Conservation (phyloP, 2,329 filamentous ascomycete genomes). For the Fusarium sp. region DNA sequence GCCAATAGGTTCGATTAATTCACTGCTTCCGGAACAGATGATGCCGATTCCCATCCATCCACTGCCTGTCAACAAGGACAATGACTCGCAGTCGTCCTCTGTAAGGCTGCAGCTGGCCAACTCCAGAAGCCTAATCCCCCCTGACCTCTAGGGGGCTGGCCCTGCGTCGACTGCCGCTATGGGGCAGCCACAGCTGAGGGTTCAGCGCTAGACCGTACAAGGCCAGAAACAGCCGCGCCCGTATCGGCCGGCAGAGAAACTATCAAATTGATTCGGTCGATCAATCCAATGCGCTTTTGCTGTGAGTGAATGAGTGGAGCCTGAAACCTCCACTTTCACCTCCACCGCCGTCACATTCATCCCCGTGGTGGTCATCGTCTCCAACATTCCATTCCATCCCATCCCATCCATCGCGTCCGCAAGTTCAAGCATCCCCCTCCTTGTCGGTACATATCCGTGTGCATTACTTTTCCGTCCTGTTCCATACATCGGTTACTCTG, state of each 20-base stretch:
- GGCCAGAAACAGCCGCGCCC: neutral
- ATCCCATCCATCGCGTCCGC: neutral
- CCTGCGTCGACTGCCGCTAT: neutral
- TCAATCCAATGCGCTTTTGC: constrained; percentile 12
- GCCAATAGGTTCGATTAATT: neutral
- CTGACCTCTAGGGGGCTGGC: neutral
- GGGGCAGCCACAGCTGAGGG: neutral
- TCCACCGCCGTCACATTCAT: constrained; percentile 3
- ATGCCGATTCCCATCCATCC: neutral
- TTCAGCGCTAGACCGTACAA: constrained; percentile 1
- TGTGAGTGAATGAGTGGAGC: constrained; percentile 13
- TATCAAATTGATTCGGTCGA: neutral
- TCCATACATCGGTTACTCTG: neutral
- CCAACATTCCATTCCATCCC: constrained; percentile 11
- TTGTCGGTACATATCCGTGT: neutral
- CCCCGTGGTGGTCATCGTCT: constrained; percentile 12
- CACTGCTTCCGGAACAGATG: neutral
- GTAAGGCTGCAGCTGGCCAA: neutral
- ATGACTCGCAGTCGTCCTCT: neutral
- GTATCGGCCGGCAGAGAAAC: neutral
- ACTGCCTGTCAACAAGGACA: neutral
- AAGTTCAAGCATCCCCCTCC: neutral
- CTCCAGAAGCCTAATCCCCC: neutral
- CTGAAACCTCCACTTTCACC: constrained; percentile 25
- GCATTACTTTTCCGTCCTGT: neutral